Evolutionary conservation across 768 basidiomycete species (phyloP), one percentile per base, ranked within the genome.

Genomic region (Kwoniella heveanensis): DNA sequence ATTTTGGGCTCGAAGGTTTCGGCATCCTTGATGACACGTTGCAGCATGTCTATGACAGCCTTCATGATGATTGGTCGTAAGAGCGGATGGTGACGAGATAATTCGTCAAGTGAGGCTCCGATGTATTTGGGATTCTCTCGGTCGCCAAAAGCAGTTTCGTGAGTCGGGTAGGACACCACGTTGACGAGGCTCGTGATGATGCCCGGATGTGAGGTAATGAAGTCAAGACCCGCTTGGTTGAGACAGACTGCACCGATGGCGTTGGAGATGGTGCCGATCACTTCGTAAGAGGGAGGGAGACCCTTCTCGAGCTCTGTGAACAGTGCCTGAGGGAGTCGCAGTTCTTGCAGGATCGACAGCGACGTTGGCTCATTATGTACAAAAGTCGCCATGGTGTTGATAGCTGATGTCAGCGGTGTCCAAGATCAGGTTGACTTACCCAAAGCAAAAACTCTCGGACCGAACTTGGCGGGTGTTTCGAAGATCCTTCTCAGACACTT

Each of bases 301-400:
- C 89, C 90, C 36, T 83, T 82, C 80, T 95, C 92, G 48, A 99
- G 86, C 2, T 89, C 86, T 60, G 85, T 85, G 80, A 93, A 98
- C 72, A 99, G 92, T 0, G 87, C 85, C 71, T 92, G 90, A 0
- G 96, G 96, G 2, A 99, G 80, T 5, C 88, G 87, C 26, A 87
- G 85, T 79, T 99, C 96, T 80, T 99, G 96, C 22, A 99, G 89
- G 57, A 95, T 88, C 1, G 87, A 83, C 60, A 99, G 82, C 17
- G 92, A 96, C 0, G 94, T 97, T 7, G 96, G 96, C 79, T 99
- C 96, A 68, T 98, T 99, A 83, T 99, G 95, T 9, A 98, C 88
- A 80, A 97, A 97, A 0, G 92, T 92, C 15, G 92, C 88, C 88
- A 96, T 91, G 74, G 93, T 89, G 77, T 94, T 92, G 83, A 94